Evolutionary conservation across 2,329 filamentous ascomycete species (phyloP).

Genomic region (Onygenales sp.): DNA sequence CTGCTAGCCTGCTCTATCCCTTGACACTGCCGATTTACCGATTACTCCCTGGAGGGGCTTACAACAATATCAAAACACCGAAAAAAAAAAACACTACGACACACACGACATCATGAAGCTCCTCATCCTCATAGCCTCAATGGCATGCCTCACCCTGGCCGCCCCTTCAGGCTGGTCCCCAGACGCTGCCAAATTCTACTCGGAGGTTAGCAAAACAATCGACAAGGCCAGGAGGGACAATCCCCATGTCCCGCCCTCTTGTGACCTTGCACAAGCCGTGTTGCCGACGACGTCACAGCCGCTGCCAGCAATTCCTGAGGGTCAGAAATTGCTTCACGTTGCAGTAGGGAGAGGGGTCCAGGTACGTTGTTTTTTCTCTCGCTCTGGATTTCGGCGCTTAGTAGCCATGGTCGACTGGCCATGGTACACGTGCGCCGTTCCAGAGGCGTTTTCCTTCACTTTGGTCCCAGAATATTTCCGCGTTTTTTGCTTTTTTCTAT

Average conservation of each 20-base stretch:
- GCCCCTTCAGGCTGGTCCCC: slow-evolving; percentile 30
- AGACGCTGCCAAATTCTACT: slow-evolving; percentile 30
- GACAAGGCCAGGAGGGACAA: slow-evolving; percentile 14
- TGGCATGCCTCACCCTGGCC: slow-evolving; percentile 25
- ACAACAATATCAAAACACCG: background rate
- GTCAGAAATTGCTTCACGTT: slow-evolving; percentile 62
- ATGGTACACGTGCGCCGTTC: too few species aligned
- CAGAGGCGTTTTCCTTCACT: too few species aligned
- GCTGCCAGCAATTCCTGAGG: slow-evolving; percentile 52
- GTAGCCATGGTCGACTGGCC: too few species aligned
- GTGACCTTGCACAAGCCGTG: slow-evolving; percentile 24
- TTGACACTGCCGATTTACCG: slow-evolving; percentile 8
- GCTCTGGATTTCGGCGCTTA: too few species aligned
- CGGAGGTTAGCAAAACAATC: slow-evolving; percentile 31
- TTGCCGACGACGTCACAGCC: slow-evolving; percentile 43
- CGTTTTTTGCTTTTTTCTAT: too few species aligned
- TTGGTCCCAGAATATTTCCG: too few species aligned
- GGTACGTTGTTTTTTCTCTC: slow-evolving; percentile 20
- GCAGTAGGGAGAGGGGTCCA: slow-evolving; percentile 74
- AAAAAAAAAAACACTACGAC: slow-evolving; percentile 1
- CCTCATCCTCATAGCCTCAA: slow-evolving; percentile 18
- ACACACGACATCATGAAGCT: slow-evolving; percentile 13
- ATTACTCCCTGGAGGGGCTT: slow-evolving; percentile 7
- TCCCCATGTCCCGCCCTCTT: slow-evolving; percentile 14
- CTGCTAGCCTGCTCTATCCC: background rate